These are phyloP conservation scores for Cercospora sp. DNA, from an alignment of 2,329 filamentous ascomycete genomes.

Conservation along the genomic window DNA sequence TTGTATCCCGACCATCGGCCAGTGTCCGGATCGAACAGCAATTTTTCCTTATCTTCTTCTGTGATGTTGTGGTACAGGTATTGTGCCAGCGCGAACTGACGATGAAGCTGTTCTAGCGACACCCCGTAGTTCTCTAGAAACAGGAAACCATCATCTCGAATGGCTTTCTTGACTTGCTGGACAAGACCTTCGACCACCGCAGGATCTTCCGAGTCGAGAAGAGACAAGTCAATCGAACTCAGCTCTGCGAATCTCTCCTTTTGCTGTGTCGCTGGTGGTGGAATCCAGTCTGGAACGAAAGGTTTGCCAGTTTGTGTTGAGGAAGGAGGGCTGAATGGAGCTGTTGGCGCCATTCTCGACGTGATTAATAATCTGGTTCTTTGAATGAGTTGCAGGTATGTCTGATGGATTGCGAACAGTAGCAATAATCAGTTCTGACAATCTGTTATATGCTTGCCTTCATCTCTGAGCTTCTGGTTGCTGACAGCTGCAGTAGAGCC, in stretches of 20 bases:
- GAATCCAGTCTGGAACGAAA: conserved; percentile 39
- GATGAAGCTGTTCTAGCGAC: conserved; percentile 52
- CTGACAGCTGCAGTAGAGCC: not conserved
- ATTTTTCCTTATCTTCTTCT: conserved; percentile 52
- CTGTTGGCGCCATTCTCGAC: conserved; percentile 38
- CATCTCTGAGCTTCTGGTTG: not conserved
- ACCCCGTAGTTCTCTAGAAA: conserved; percentile 56
- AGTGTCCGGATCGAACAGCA: conserved; percentile 51
- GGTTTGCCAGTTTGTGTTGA: conserved; percentile 43
- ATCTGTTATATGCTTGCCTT: not conserved
- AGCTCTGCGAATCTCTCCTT: conserved; percentile 45
- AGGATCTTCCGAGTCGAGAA: conserved; percentile 38
- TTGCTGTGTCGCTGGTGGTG: conserved; percentile 50
- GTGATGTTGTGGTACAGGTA: conserved; percentile 54
- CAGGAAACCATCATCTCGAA: conserved; percentile 40
- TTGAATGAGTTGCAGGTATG: not conserved
- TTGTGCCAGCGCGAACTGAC: conserved; percentile 54
- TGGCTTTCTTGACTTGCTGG: conserved; percentile 41
- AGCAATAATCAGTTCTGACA: not conserved
- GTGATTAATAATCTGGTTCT: conserved; percentile 16
- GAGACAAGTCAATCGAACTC: conserved; percentile 38
- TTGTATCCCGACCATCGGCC: conserved; percentile 57
- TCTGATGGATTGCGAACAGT: not conserved
- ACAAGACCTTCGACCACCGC: conserved; percentile 48
- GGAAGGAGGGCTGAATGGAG: conserved; percentile 45